Evolutionary conservation across 331 rosid genomes (phyloP).

Genomic region (Prunus yedoensis): DNA sequence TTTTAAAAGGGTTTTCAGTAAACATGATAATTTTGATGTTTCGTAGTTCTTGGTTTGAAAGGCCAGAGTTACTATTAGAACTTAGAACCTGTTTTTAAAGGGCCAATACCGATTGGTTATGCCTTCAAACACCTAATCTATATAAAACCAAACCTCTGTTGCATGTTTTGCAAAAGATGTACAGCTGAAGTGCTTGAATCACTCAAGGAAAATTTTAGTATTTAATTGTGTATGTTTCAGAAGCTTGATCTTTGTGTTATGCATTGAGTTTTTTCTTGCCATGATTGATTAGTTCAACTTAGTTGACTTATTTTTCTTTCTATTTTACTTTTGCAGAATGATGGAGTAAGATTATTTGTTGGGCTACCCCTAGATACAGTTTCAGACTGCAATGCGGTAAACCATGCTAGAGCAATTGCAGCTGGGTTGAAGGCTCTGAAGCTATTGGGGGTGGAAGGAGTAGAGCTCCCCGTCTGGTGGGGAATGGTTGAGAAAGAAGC

Average conservation of each 20-base stretch:
- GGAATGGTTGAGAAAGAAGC: slow-evolving; percentile 82
- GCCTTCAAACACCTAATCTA: too few relatives aligned
- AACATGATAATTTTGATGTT: neutral
- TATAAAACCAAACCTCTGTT: neutral
- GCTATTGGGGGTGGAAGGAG: slow-evolving; percentile 85
- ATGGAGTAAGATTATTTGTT: slow-evolving; percentile 70
- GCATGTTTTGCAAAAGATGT: neutral
- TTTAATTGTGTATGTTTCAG: neutral
- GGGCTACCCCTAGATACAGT: slow-evolving; percentile 82
- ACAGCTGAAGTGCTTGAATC: neutral
- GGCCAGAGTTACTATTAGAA: neutral
- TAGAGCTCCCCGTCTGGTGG: slow-evolving; percentile 98
- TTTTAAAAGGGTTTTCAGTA: neutral
- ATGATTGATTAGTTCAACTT: neutral
- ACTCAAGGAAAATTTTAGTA: neutral
- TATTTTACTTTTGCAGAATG: slow-evolving; percentile 43
- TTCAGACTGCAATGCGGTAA: slow-evolving; percentile 65
- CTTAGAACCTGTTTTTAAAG: too few relatives aligned
- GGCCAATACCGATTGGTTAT: too few relatives aligned
- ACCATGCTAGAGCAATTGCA: slow-evolving; percentile 73
- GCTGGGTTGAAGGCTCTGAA: slow-evolving; percentile 86
- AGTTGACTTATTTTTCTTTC: slow-evolving; percentile 12
- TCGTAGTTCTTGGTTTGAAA: neutral
- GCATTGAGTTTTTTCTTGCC: neutral
- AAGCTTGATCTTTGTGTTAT: neutral